These are phyloP conservation scores for Alternaria solani DNA, from an alignment of 2,329 filamentous ascomycete species.

Conservation along the genomic window DNA sequence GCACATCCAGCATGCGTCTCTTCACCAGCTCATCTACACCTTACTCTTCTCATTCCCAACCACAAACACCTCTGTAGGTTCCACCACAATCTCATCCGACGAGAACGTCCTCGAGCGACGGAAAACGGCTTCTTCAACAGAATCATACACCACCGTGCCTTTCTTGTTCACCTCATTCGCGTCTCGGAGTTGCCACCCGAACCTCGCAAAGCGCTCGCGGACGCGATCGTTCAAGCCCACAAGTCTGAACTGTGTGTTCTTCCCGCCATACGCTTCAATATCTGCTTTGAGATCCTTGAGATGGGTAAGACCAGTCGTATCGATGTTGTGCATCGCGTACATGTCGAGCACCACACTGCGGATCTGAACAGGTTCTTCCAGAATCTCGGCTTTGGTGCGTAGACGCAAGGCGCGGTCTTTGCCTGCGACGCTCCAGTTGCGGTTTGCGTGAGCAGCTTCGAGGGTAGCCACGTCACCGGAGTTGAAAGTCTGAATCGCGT, in stretches of 20 bases:
- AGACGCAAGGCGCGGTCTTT: conserved; percentile 59
- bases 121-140: conserved; percentile 26
- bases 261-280: conserved; percentile 60
- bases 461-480: conserved; percentile 51
- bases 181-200: conserved; percentile 41
- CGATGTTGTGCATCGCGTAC: conserved; percentile 60
- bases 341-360: conserved; percentile 63
- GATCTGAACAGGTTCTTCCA: conserved; percentile 51
- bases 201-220: conserved; percentile 40
- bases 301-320: conserved; percentile 62
- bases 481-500: conserved; percentile 60
- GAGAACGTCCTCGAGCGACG: conserved; percentile 12
- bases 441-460: conserved; percentile 49
- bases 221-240: conserved; percentile 58
- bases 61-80: conserved; percentile 25
- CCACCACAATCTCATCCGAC: conserved; percentile 21
- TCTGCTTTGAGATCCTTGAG: conserved; percentile 60
- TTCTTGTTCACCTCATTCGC: conserved; percentile 11
- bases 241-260: conserved; percentile 58
- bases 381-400: conserved; percentile 51
- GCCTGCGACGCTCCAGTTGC: conserved; percentile 64
- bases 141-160: conserved; percentile 24
- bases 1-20: not conserved
- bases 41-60: conserved; percentile 30
- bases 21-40: conserved; percentile 2